phyloP scores from a whole-genome alignment of 2,329 filamentous ascomycete genomes.

The Teratosphaeria epicoccoides region DNA sequence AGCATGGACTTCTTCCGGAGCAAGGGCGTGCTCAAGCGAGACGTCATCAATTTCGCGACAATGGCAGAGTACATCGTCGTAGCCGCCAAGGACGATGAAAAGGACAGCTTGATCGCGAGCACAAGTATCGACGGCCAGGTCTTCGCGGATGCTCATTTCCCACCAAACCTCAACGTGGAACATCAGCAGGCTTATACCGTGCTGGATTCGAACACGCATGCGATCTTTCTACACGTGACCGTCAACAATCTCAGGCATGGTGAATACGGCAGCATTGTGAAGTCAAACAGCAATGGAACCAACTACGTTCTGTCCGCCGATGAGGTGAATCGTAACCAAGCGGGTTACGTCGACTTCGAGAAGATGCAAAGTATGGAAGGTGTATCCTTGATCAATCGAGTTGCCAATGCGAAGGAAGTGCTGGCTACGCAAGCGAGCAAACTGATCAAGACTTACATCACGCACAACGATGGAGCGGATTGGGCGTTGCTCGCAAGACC shows the following conservation, averaged over 20 bases:
- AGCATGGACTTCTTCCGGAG: slow-evolving; percentile 71
- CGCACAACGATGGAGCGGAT: slow-evolving; percentile 87
- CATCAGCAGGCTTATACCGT: slow-evolving; percentile 83
- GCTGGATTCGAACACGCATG: slow-evolving; percentile 86
- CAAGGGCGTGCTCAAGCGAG: slow-evolving; percentile 51
- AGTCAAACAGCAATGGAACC: slow-evolving; percentile 97
- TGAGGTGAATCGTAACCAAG: slow-evolving; percentile 67
- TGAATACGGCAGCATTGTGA: slow-evolving; percentile 78
- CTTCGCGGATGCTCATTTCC: slow-evolving; percentile 79
- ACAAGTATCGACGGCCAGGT: slow-evolving; percentile 73
- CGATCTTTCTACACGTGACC: slow-evolving; percentile 86
- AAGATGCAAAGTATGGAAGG: slow-evolving; percentile 90
- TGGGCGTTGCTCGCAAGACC: slow-evolving; percentile 75
- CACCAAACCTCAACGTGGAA: slow-evolving; percentile 67
- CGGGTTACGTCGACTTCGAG: slow-evolving; percentile 85
- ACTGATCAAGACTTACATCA: slow-evolving; percentile 80
- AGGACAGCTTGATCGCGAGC: slow-evolving; percentile 61
- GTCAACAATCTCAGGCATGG: slow-evolving; percentile 55
- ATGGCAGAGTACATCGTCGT: slow-evolving; percentile 97
- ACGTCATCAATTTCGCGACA: slow-evolving; percentile 77
- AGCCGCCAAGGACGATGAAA: slow-evolving; percentile 57
- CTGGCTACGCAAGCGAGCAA: slow-evolving; percentile 55
- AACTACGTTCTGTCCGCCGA: slow-evolving; percentile 78
- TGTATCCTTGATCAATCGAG: slow-evolving; percentile 75
- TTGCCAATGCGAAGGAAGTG: slow-evolving; percentile 60